A percentile compares a stretch with the other conserved stretches of the same genome.
phyloP scores from a whole-genome alignment of 1,139 yeast species.

The Yamadazyma atlantica region DNA sequence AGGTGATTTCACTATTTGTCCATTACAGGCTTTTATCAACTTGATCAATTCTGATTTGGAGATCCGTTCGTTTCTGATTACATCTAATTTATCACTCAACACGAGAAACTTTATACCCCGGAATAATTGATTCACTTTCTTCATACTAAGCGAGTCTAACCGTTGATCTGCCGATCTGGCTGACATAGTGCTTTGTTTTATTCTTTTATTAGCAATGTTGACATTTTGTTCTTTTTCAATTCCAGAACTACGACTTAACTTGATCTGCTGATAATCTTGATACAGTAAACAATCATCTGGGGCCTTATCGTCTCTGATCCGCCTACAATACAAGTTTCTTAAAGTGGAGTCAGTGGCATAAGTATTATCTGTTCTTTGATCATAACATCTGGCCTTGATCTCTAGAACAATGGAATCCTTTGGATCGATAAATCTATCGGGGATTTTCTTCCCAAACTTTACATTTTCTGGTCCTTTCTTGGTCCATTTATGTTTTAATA shows the following conservation, averaged over 20 bases:
- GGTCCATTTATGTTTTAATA: conserved; percentile 47
- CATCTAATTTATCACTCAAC: conserved; percentile 40
- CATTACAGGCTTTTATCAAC: conserved; percentile 52
- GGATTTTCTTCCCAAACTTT: conserved; percentile 61
- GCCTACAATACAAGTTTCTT: conserved; percentile 71
- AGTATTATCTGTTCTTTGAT: conserved; percentile 42
- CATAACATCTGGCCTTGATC: conserved; percentile 77
- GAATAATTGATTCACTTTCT: conserved; percentile 19
- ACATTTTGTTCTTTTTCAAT: conserved; percentile 29
- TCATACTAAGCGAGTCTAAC: conserved; percentile 5
- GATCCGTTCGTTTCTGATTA: conserved; percentile 25
- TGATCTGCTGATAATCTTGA: conserved; percentile 48
- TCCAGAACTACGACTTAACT: conserved; percentile 25
- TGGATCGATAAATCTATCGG: conserved; percentile 81
- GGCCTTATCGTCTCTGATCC: conserved; percentile 70
- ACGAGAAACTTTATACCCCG: conserved; percentile 29
- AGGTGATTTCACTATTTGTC: conserved; percentile 24
- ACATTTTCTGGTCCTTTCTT: conserved; percentile 30
- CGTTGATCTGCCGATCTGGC: conserved; percentile 6
- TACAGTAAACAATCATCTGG: conserved; percentile 53
- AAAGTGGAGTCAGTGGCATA: conserved; percentile 72
- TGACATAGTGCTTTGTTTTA: conserved; percentile 6
- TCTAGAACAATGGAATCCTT: conserved; percentile 77
- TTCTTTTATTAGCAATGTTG: conserved; percentile 19
- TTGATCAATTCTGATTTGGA: conserved; percentile 33